Evolutionary conservation across 2,329 filamentous ascomycete species (phyloP).

Genomic region (Berkeleyomyces basicola): DNA sequence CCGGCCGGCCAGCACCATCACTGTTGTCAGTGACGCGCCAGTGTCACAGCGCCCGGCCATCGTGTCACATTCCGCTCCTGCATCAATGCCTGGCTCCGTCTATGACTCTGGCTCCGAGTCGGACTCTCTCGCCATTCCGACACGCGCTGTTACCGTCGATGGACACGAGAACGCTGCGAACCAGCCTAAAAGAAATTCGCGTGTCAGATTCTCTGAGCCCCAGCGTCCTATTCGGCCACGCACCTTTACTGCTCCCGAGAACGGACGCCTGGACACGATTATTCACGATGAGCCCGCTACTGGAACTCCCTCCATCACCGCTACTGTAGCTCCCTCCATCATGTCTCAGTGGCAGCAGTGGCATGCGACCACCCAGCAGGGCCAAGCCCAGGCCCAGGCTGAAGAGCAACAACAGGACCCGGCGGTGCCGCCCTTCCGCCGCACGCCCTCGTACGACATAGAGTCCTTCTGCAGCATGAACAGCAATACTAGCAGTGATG

Average conservation of each 20-base stretch:
- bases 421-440: neutral
- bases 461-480: constrained; percentile 1
- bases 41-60: neutral
- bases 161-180: neutral
- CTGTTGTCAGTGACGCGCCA: neutral
- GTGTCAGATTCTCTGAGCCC: neutral
- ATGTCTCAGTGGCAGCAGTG: neutral
- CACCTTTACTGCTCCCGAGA: neutral
- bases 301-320: neutral
- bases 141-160: neutral
- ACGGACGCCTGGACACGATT: neutral
- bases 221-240: neutral
- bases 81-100: neutral
- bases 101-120: neutral
- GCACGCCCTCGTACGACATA: constrained; percentile 10
- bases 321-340: neutral
- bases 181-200: neutral
- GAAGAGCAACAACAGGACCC: neutral
- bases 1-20: constrained; percentile 1
- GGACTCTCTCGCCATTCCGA: neutral
- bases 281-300: neutral
- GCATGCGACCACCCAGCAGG: neutral
- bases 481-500: neutral
- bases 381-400: neutral
- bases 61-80: neutral